Evolutionary conservation across 352 stramenopile genomes (phyloP).

Genomic region (Phytophthora vignae): DNA sequence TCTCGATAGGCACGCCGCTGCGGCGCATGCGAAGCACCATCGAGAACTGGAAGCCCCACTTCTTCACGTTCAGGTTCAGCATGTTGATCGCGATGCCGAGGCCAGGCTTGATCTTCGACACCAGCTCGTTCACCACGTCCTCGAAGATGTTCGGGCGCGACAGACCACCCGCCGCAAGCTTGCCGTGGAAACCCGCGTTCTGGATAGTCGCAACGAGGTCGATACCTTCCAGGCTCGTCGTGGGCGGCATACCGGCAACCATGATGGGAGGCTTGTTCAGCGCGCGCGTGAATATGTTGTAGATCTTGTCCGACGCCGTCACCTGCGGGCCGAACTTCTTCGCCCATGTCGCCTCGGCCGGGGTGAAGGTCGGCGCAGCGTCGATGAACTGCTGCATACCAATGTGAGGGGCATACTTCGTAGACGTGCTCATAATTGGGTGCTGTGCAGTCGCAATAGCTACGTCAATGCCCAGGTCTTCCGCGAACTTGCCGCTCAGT

Average conservation of each 20-base stretch:
- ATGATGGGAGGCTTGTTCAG: too few species aligned
- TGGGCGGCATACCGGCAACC: too few species aligned
- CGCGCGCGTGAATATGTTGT: constrained; percentile 72
- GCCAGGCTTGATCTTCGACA: constrained; percentile 78
- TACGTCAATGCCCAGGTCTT: constrained; percentile 64
- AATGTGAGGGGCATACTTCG: constrained; percentile 37
- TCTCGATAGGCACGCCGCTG: too few species aligned
- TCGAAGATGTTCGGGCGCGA: constrained; percentile 81
- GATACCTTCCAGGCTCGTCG: too few species aligned
- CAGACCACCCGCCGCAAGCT: constrained; percentile 82
- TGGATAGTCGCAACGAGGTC: constrained; percentile 83
- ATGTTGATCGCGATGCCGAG: constrained; percentile 87
- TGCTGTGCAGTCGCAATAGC: constrained; percentile 60
- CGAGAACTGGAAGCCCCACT: constrained; percentile 92
- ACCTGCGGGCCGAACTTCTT: constrained; percentile 61
- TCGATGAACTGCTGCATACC: constrained; percentile 57
- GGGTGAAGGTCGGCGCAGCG: constrained; percentile 12
- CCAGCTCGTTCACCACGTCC: constrained; percentile 63
- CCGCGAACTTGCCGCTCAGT: constrained; percentile 20
- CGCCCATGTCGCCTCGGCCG: constrained; percentile 49
- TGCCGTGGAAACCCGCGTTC: constrained; percentile 83
- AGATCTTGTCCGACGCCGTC: constrained; percentile 53
- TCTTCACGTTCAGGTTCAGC: constrained; percentile 88
- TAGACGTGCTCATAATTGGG: constrained; percentile 32
- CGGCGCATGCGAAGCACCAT: constrained; percentile 71